Percentiles rank a stretch among this genome's conserved stretches.
Conservation (phyloP, 129 eudicot species). For the Centella asiatica region DNA sequence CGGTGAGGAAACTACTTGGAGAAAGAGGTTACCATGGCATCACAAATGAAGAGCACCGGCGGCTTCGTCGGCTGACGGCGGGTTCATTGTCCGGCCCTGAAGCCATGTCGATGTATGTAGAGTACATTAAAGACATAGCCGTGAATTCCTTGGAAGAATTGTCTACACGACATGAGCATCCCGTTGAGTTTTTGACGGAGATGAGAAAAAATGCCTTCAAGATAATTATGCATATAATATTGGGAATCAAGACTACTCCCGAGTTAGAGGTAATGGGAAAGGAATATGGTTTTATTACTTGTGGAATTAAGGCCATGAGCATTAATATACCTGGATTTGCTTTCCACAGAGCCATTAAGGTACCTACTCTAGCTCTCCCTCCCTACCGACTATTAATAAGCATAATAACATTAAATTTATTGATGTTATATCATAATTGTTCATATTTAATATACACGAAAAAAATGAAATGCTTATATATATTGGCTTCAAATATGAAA, state of each 20-base stretch:
- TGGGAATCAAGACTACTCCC: constrained; percentile 6
- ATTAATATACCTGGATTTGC: constrained; percentile 7
- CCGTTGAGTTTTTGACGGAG: constrained; percentile 20
- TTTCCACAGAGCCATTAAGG: constrained; percentile 2
- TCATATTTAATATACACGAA: no score
- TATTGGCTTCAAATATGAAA: no score
- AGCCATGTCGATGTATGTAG: constrained; percentile 1
- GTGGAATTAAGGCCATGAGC: constrained; percentile 3
- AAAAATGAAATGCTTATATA: no score
- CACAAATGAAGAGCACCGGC: constrained; percentile 3
- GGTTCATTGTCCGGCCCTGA: background rate
- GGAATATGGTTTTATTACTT: background rate
- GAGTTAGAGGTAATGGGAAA: background rate
- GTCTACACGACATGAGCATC: background rate
- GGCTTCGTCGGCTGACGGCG: background rate
- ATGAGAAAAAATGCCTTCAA: constrained; percentile 23
- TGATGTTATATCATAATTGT: no score
- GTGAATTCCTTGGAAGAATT: background rate
- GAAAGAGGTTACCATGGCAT: constrained; percentile 11
- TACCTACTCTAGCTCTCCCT: background rate
- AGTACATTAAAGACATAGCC: constrained; percentile 1
- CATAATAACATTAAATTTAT: no score
- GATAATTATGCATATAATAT: constrained; percentile 14
- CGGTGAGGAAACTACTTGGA: background rate
- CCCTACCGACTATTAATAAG: no score